phyloP scores from a whole-genome alignment of 2,329 filamentous ascomycete genomes.

The Penicillium sp. region DNA sequence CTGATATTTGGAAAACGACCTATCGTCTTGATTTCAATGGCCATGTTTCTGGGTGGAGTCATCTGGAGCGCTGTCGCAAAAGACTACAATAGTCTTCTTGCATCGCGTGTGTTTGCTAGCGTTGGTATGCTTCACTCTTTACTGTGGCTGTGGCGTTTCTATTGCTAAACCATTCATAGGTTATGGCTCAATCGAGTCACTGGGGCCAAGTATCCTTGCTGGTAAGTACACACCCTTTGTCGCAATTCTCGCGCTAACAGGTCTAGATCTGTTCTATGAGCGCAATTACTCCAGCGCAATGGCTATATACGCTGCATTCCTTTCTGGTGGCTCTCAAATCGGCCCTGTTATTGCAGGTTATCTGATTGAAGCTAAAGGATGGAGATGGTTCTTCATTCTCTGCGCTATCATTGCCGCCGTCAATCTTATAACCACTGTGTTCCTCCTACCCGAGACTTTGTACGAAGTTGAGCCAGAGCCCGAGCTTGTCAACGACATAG shows the following conservation, averaged over 20 bases:
- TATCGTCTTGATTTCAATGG: constrained; percentile 32
- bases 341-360: constrained; percentile 39
- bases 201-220: constrained; percentile 37
- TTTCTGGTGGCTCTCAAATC: constrained; percentile 37
- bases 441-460: constrained; percentile 39
- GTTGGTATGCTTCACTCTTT: constrained; percentile 23
- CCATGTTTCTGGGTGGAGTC: constrained; percentile 30
- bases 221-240: constrained; percentile 14
- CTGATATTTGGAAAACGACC: constrained; percentile 43
- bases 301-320: constrained; percentile 35
- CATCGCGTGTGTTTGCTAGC: constrained; percentile 33
- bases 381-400: constrained; percentile 42
- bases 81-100: constrained; percentile 33
- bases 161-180: constrained; percentile 12
- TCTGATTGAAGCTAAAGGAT: constrained; percentile 35
- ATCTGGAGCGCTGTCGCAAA: constrained; percentile 37
- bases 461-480: constrained; percentile 31
- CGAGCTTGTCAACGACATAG: constrained; percentile 18
- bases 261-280: constrained; percentile 28
- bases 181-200: constrained; percentile 32
- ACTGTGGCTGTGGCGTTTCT: background rate
- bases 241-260: background rate
- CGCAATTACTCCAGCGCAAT: constrained; percentile 33
- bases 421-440: constrained; percentile 34
- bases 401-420: constrained; percentile 32